Conservation (phyloP, 2,329 filamentous ascomycete genomes). For the Aspergillus sp. region DNA sequence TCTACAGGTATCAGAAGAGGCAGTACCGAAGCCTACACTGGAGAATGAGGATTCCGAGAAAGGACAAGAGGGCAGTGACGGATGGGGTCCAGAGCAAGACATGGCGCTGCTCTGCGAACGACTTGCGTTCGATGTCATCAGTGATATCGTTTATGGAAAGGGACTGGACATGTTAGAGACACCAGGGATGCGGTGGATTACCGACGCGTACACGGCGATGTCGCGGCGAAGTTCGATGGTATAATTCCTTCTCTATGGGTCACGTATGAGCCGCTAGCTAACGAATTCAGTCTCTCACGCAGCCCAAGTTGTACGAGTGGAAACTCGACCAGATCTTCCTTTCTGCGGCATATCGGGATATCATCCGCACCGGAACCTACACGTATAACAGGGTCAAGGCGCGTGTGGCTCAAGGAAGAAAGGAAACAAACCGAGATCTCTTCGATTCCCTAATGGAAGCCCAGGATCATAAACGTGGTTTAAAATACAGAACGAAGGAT, state of each 20-base stretch:
- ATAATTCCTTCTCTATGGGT: not conserved
- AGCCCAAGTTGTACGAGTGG: not conserved
- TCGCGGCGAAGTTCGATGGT: not conserved
- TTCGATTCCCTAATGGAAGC: not conserved
- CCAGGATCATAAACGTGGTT: not conserved
- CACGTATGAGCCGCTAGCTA: no score
- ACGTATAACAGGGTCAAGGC: not conserved
- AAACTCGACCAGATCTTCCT: not conserved
- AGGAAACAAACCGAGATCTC: no score
- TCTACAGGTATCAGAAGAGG: not conserved
- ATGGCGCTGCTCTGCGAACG: not conserved
- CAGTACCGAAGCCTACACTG: no score
- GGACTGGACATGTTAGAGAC: not conserved
- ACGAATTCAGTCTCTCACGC: not conserved
- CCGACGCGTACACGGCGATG: not conserved
- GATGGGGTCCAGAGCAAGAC: not conserved
- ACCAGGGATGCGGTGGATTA: not conserved
- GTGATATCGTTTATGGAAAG: slow-evolving; percentile 1
- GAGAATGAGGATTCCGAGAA: no score
- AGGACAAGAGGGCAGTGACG: not conserved
- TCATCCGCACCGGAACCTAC: not conserved
- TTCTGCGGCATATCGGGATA: not conserved
- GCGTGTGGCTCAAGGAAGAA: not conserved
- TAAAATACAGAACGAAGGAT: not conserved
- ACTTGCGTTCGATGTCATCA: slow-evolving; percentile 3